Evolutionary conservation across 129 eudicot species (phyloP), one percentile per base, ranked within the genome.

Genomic region (Ambrosia artemisiifolia): DNA sequence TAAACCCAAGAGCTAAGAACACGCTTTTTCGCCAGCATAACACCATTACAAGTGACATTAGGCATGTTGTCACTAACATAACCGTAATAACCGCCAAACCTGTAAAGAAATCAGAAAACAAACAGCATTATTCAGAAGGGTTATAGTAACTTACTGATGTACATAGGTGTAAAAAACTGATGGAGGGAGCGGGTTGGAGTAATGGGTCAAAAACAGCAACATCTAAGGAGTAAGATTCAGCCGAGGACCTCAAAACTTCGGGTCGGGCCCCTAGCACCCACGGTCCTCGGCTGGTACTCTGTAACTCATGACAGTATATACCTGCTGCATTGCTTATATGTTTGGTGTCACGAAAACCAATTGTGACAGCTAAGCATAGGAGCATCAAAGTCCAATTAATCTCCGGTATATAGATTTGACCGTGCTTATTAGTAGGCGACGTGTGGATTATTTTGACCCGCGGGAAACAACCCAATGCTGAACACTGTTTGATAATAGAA

Each of bases 301-400:
- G 30, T 20, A 16, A 16, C 35, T 16, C 4, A 10, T 38, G 49
- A 3, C 11, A 60, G 61, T 36, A 24, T 18, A 11, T 87, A 91
- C 97, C 97, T 87, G 95, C 83, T 66, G 97, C 97, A 72, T 91
- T 91, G 83, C 97, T 87, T 51, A 91, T 91, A 71, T 87, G 97
- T 54, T 87, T 91, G 54, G 95, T 83, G 69, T 91, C 89, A 17
- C 97, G 84, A 63, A 91, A 91, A 69, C 97, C 97, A 20, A 91
- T 17, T 19, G 97, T 91, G 61, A 91, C 95, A 5, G 97, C 95
- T 85, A 91, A 83, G 69, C 97, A 87, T n/a, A 91, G 83, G 40
- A 87, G 65, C 97, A 91, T 91, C 74, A 91, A 76, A 32, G 83
- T 85, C 97, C 97, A 91, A 53, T 91, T 91, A 69, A 91, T 80